Evolutionary conservation across 805 yeast genomes (phyloP).

Genomic region (Teunomyces aglyptinius): DNA sequence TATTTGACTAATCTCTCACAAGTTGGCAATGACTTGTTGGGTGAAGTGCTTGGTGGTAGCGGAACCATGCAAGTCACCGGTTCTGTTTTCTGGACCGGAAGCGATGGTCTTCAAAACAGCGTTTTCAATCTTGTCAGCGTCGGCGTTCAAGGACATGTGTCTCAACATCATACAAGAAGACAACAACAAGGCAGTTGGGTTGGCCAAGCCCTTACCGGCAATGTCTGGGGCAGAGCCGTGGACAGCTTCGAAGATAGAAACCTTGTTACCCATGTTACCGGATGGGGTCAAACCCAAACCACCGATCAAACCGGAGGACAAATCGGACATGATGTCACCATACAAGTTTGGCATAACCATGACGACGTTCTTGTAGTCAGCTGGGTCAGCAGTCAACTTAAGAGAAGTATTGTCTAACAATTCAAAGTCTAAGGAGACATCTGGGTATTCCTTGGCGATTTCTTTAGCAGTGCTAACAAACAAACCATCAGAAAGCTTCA

Average conservation of each 20-base stretch:
- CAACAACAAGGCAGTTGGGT: constrained; percentile 95
- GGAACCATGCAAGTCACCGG: constrained; percentile 92
- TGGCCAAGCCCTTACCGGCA: constrained; percentile 98
- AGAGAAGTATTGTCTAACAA: constrained; percentile 94
- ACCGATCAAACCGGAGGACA: constrained; percentile 96
- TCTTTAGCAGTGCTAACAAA: constrained; percentile 91
- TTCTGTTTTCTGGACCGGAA: constrained; percentile 93
- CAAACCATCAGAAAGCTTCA: constrained; percentile 97
- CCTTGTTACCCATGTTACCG: constrained; percentile 98
- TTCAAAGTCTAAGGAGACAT: constrained; percentile 77
- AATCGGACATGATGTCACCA: constrained; percentile 98
- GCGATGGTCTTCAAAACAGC: constrained; percentile 91
- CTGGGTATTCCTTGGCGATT: constrained; percentile 89
- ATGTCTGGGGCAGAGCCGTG: constrained; percentile 99
- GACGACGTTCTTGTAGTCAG: constrained; percentile 81
- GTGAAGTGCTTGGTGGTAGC: constrained; percentile 90
- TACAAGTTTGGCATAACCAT: constrained; percentile 99
- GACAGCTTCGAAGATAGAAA: constrained; percentile 98
- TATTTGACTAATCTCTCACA: constrained; percentile 35
- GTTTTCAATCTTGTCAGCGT: constrained; percentile 81
- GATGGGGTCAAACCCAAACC: constrained; percentile 99
- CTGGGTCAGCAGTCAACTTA: constrained; percentile 85
- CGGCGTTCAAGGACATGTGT: constrained; percentile 86
- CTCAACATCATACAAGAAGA: constrained; percentile 99
- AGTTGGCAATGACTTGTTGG: constrained; percentile 79